Evolutionary conservation across 495 filamentous ascomycete species (phyloP), one percentile per base, ranked within the genome.

Genomic region (Penicillium canariense): DNA sequence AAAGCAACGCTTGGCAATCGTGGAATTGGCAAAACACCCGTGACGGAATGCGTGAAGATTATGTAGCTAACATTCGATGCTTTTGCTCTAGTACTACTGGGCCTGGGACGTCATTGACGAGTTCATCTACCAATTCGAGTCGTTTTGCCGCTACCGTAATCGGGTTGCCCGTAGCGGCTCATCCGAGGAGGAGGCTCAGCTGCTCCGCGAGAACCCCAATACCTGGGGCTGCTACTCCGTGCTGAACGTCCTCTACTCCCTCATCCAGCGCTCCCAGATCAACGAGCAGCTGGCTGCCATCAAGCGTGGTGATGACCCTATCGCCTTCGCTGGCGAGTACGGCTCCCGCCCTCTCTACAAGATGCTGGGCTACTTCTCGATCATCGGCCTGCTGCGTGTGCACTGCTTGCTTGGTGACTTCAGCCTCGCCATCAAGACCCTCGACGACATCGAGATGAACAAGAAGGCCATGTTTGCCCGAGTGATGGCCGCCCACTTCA

Each of bases 111-210:
- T 97, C 55, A 97, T 98, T 73, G 94, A 98, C 67, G 94, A 98
- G 68, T 98, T 98, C 77, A 97, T 98, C 75, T 98, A 98, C 81
- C 94, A 98, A 73, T 98, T 98, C 81, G 97, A 98, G 79, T 95
- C 90, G 32, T 98, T 97, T 80, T 97, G 91, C 72, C 87, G 89
- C 48, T 96, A 97, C 81, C 87, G 94, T 61, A 89, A 94, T 61
- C 85, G 90, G 31, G 83, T 97, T 55, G 94, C 94, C 53, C 83
- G 90, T 63, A 89, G 90, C 64, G 88, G 80, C 58, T 85, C 86
- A 69, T 90, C 89, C 65, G 85, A 87, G 68, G 92, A 97, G 70
- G 95, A 97, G 72, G 86, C 92, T 54, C 79, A 86, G 74, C 79
- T 96, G 45, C 85, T 98, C 55, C 86, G 90, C 58, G 94, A 97